These are phyloP conservation scores for Schizophyllum commune DNA, from an alignment of 1,284 basidiomycete species.

Conservation along the genomic window DNA sequence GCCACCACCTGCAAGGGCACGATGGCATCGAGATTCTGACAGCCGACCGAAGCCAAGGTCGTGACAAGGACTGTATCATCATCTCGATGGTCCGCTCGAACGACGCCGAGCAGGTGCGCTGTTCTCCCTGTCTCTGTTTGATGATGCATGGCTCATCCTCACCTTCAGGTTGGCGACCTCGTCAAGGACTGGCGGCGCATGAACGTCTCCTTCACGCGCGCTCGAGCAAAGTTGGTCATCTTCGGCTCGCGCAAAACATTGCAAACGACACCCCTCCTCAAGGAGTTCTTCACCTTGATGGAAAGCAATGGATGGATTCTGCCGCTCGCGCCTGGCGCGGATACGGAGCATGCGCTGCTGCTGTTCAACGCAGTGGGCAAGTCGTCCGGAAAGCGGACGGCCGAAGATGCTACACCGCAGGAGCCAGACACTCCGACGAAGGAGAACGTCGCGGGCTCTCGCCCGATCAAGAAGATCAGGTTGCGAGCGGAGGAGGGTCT, in stretches of 20 bases:
- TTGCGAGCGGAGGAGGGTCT: constrained; percentile 30
- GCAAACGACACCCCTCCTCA: constrained; percentile 48
- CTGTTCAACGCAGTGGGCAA: constrained; percentile 5
- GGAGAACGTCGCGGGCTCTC: constrained; percentile 9
- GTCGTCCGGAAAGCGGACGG: constrained; percentile 7
- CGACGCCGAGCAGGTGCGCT: constrained; percentile 56
- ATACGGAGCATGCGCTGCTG: constrained; percentile 35
- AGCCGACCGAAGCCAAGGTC: constrained; percentile 91
- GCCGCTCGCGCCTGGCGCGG: constrained; percentile 44
- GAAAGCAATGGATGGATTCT: constrained; percentile 65
- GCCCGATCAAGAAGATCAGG: constrained; percentile 29
- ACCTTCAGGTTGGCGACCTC: constrained; percentile 74
- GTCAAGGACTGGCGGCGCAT: constrained; percentile 92
- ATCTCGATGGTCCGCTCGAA: constrained; percentile 92
- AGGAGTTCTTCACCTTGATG: constrained; percentile 72
- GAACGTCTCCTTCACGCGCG: constrained; percentile 96
- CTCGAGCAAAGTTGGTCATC: constrained; percentile 83
- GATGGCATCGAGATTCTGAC: constrained; percentile 82
- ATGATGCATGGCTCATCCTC: not conserved
- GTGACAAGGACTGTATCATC: constrained; percentile 94
- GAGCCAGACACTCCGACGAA: constrained; percentile 5
- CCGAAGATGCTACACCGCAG: constrained; percentile 2
- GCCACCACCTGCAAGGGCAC: constrained; percentile 43
- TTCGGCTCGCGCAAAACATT: constrained; percentile 81
- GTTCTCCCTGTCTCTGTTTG: not conserved